Evolutionary conservation across 108 stramenopile species (phyloP), one percentile per base, ranked within the genome.

Genomic region (Conticribra weissflogii): DNA sequence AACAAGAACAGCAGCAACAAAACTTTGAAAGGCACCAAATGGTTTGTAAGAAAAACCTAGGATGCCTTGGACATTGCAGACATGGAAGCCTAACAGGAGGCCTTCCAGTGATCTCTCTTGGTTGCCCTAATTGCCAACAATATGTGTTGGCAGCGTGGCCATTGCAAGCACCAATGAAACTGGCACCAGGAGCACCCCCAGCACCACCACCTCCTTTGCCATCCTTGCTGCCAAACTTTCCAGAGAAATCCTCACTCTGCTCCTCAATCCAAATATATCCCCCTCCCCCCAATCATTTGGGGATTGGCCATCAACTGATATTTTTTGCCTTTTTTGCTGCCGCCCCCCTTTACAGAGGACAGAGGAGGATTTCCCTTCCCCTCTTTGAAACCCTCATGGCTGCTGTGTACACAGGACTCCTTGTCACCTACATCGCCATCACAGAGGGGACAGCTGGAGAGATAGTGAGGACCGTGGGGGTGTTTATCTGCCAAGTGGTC

Each of bases 401-500:
- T 15, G 59, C 87, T 2, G 49, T 83, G 48, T 77, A 68, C 18
- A 56, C 81, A 2, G 86, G 82, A 28, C 41, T 84, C 15, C 56
- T 84, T 28, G 74, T 84, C 0, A 76, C 86, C 18, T 88, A 85
- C 63, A 30, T 83, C 3, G 73, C 83, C 25, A 81, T 91, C 32
- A 80, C 79, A 1, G 53, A 68, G 18, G 87, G 87, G 19, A 54
- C 36, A 1, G 66, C 66, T 27, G 90, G 90, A 1, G 84, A 88
- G 55, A 51, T 73, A 0, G 4, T 88, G n/a, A 76, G 90, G 27
- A 56, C 69, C 14, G 67, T 82, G n/a, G 89, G 89, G 22, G 57
- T 44, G 41, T 33, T 66, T 33, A 76, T 85, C n/a, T 77, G 76
- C 81, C 63, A 73, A 59, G 75, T 70, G 1, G 63, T 77, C 14